phyloP scores from a whole-genome alignment of 192 early-diverging fungal species.

The Haplosporangium gracile region DNA sequence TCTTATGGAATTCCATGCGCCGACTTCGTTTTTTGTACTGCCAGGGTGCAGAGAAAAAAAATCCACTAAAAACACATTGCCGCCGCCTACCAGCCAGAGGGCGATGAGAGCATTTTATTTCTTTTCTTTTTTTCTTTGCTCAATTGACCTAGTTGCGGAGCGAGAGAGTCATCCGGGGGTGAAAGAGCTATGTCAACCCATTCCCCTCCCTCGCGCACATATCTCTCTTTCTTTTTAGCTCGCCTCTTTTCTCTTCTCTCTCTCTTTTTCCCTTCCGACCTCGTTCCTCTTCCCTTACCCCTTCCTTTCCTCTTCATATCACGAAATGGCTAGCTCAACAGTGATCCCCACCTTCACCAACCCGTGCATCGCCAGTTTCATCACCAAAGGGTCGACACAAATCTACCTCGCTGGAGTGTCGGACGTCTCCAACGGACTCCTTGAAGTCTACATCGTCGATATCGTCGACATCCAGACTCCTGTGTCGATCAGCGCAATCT shows the following conservation, averaged over 20 bases:
- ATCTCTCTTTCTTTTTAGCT: neutral
- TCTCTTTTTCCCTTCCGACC: neutral
- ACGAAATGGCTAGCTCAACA: slow-evolving; percentile 11
- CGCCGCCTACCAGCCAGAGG: too few species aligned
- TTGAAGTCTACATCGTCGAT: slow-evolving; percentile 26
- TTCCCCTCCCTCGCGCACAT: neutral
- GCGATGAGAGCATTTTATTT: too few species aligned
- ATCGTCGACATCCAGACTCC: slow-evolving; percentile 38
- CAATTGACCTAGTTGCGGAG: neutral
- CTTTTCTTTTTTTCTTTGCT: neutral
- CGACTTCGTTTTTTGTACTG: too few species aligned
- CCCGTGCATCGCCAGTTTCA: slow-evolving; percentile 26
- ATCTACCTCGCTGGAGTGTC: slow-evolving; percentile 39
- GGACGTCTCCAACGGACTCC: slow-evolving; percentile 9
- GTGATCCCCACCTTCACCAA: slow-evolving; percentile 26
- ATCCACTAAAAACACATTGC: too few species aligned
- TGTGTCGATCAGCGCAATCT: slow-evolving; percentile 11
- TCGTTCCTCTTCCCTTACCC: neutral
- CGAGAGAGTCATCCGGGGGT: neutral
- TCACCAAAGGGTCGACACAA: neutral
- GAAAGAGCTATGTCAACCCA: neutral
- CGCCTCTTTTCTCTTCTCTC: neutral
- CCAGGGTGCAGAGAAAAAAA: too few species aligned
- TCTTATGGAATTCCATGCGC: too few species aligned
- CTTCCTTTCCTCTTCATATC: neutral